Evolutionary conservation across 805 yeast genomes (phyloP).

Genomic region (Starmerella bombi): DNA sequence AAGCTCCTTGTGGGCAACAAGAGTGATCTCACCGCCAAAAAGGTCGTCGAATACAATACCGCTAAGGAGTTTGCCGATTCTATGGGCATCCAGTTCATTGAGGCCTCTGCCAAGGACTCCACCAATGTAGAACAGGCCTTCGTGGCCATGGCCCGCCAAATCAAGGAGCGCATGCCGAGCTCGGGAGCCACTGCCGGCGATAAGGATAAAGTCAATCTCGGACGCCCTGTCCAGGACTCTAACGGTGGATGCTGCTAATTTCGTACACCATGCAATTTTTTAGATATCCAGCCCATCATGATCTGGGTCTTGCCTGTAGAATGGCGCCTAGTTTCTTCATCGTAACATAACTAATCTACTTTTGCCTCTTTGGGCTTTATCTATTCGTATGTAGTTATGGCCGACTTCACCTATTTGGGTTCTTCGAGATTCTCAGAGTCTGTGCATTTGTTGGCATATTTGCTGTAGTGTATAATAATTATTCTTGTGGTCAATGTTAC

Average conservation of each 20-base stretch:
- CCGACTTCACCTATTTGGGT: too few species aligned
- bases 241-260: constrained; percentile 33
- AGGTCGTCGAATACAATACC: constrained; percentile 87
- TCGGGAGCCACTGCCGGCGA: constrained; percentile 45
- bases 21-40: constrained; percentile 85
- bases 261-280: too few species aligned
- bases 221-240: constrained; percentile 31
- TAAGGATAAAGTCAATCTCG: constrained; percentile 32
- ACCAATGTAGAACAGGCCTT: constrained; percentile 98
- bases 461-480: too few species aligned
- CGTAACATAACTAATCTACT: too few species aligned
- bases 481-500: too few species aligned
- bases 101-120: constrained; percentile 88
- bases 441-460: too few species aligned
- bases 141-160: constrained; percentile 96
- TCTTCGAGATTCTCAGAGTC: too few species aligned
- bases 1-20: constrained; percentile 93
- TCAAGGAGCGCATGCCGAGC: constrained; percentile 74
- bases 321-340: too few species aligned
- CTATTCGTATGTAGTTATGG: too few species aligned
- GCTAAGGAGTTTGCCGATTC: constrained; percentile 98
- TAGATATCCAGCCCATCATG: too few species aligned
- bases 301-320: too few species aligned
- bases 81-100: constrained; percentile 84
- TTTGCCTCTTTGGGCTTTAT: too few species aligned